These are phyloP conservation scores for Kwoniella heveanensis DNA, from an alignment of 768 basidiomycete species.

Conservation along the genomic window DNA sequence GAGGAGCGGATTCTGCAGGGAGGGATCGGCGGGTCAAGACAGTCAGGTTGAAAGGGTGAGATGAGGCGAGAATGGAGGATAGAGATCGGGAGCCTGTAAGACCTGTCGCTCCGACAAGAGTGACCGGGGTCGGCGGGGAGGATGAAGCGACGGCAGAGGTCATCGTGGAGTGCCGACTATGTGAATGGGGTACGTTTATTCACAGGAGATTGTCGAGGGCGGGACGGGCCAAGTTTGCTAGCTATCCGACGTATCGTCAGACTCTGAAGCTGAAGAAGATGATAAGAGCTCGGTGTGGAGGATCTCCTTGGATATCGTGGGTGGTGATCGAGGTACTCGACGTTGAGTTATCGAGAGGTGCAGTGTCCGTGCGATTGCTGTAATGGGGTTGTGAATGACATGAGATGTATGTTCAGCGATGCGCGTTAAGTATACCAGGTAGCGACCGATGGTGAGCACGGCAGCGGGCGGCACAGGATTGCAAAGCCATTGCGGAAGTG, in stretches of 20 bases:
- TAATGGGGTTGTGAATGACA: too few species aligned
- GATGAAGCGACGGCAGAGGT: background rate
- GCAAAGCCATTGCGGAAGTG: too few species aligned
- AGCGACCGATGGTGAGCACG: too few species aligned
- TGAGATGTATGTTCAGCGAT: too few species aligned
- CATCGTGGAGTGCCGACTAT: too few species aligned
- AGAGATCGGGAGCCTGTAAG: conserved; percentile 48
- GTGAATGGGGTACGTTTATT: too few species aligned
- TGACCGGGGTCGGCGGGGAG: conserved; percentile 29
- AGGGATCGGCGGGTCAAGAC: conserved; percentile 45
- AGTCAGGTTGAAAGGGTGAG: conserved; percentile 40
- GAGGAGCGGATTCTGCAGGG: conserved; percentile 5
- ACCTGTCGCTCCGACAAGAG: conserved; percentile 51
- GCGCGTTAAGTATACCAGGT: too few species aligned
- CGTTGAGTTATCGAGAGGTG: conserved; percentile 30
- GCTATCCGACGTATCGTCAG: conserved; percentile 19
- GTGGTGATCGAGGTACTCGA: conserved; percentile 30
- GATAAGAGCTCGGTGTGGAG: conserved; percentile 19
- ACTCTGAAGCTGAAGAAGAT: conserved; percentile 16
- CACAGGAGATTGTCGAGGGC: too few species aligned
- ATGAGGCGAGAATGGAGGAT: conserved; percentile 30
- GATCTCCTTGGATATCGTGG: conserved; percentile 16
- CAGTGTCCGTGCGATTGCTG: conserved; percentile 36
- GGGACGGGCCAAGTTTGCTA: background rate
- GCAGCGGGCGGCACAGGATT: too few species aligned